A percentile compares a stretch with the other conserved stretches of the same genome.
phyloP scores from a whole-genome alignment of 768 basidiomycete species.

The Mycena albidolilacea region DNA sequence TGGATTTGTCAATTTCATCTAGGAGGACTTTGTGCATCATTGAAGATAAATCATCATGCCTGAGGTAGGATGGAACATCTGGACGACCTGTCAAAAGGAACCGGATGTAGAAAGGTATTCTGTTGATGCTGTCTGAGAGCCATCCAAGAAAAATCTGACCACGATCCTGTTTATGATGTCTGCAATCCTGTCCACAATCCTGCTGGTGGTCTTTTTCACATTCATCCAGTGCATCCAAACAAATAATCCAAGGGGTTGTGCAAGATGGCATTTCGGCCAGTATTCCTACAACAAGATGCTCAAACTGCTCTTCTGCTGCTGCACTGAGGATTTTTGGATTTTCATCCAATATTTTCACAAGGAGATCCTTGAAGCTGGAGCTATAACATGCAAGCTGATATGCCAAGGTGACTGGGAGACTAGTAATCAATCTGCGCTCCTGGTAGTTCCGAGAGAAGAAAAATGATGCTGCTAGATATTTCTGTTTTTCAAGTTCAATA shows the following conservation, averaged over 20 bases:
- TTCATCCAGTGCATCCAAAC: slow-evolving; percentile 34
- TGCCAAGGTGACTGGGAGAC: slow-evolving; percentile 10
- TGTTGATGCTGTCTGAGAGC: no score
- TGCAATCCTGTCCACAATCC: neutral
- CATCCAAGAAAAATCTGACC: no score
- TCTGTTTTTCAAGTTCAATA: slow-evolving; percentile 6
- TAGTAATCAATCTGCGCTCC: neutral
- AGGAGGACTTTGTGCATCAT: slow-evolving; percentile 11
- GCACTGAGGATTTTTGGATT: neutral
- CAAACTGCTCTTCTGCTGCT: slow-evolving; percentile 9
- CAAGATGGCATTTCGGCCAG: slow-evolving; percentile 17
- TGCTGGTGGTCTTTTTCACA: slow-evolving; percentile 21
- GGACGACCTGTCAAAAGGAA: no score
- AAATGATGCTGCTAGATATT: slow-evolving; percentile 26
- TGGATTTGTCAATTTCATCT: slow-evolving; percentile 3
- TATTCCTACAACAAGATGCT: slow-evolving; percentile 17
- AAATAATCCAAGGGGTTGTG: slow-evolving; percentile 23
- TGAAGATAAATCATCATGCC: neutral
- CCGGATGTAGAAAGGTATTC: no score
- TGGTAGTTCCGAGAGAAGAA: slow-evolving; percentile 23
- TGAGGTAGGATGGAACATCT: neutral
- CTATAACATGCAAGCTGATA: slow-evolving; percentile 18
- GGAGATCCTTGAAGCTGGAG: slow-evolving; percentile 3
- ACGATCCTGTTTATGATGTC: slow-evolving; percentile 1
- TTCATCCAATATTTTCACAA: slow-evolving; percentile 15